Evolutionary conservation across 73 alveolate species (phyloP).

Genomic region (Tetrahymena thermophila): DNA sequence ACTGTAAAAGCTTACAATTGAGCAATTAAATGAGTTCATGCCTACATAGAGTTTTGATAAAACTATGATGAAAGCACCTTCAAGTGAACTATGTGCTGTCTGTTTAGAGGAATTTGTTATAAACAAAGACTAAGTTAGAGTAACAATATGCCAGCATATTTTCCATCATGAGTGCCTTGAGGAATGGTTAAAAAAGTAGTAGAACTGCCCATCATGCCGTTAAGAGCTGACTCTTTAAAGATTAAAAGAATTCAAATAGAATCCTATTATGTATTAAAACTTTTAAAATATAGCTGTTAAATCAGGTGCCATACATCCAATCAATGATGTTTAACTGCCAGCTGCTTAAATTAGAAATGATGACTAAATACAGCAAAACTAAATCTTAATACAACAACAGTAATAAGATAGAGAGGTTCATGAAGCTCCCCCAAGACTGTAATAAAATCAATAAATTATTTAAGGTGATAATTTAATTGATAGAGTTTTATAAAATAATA

Average conservation of each 20-base stretch:
- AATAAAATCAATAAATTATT: neutral
- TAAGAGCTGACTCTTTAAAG: neutral
- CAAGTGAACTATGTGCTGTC: neutral
- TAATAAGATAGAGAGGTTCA: neutral
- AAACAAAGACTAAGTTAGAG: neutral
- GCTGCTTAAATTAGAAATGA: neutral
- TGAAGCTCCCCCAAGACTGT: neutral
- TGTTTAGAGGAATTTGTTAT: neutral
- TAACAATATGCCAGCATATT: neutral
- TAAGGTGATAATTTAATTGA: neutral
- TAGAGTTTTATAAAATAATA: neutral
- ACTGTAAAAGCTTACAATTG: neutral
- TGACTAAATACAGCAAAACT: neutral
- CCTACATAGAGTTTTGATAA: neutral
- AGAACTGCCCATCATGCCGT: neutral
- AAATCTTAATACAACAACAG: neutral
- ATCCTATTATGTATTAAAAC: neutral
- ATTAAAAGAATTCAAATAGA: neutral
- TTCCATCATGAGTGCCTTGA: neutral
- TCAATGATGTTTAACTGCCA: neutral
- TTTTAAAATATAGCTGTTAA: neutral
- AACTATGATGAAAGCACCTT: neutral
- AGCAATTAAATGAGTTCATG: neutral
- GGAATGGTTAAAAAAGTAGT: neutral
- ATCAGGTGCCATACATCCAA: neutral